phyloP scores from a whole-genome alignment of 2,329 filamentous ascomycete species.

The Sporothrix schenckii region DNA sequence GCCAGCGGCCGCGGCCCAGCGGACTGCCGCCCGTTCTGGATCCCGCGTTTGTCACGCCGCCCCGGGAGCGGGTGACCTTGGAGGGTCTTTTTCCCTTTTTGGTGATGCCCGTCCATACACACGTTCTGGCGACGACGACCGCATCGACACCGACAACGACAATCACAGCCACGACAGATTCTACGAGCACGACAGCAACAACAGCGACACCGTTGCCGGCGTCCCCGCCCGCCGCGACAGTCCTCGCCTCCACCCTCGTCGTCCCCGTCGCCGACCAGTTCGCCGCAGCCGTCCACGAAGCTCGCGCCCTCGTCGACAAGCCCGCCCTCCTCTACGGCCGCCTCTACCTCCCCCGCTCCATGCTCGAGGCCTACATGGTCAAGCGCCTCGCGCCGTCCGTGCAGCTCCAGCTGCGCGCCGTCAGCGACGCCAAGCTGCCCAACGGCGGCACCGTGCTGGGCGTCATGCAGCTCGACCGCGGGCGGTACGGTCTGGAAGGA shows the following conservation, averaged over 20 bases:
- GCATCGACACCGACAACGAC: not conserved
- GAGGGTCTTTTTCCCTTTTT: conserved; percentile 21
- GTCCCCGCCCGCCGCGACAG: conserved; percentile 7
- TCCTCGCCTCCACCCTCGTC: conserved; percentile 26
- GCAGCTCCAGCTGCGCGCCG: conserved; percentile 78
- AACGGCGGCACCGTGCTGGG: conserved; percentile 77
- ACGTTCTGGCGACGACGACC: not conserved
- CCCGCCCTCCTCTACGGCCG: conserved; percentile 70
- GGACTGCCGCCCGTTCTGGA: conserved; percentile 14
- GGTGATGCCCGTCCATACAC: conserved; percentile 34
- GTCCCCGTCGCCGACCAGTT: conserved; percentile 32
- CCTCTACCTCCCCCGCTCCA: conserved; percentile 80
- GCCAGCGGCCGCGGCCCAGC: conserved; percentile 57
- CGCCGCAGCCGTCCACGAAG: conserved; percentile 35
- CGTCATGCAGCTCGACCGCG: conserved; percentile 77
- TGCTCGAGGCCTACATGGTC: conserved; percentile 83
- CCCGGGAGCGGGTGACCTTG: conserved; percentile 23
- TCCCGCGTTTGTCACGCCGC: conserved; percentile 36
- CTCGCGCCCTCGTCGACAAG: conserved; percentile 35
- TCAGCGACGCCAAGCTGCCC: conserved; percentile 70
- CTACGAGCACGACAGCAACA: not conserved
- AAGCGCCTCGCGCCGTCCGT: conserved; percentile 75
- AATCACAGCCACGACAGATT: not conserved
- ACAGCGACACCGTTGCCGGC: conserved; percentile 19
- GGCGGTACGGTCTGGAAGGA: conserved; percentile 86